Conservation (phyloP, 1,284 basidiomycete genomes). For the Apiotrichum mycotoxinovorans region DNA sequence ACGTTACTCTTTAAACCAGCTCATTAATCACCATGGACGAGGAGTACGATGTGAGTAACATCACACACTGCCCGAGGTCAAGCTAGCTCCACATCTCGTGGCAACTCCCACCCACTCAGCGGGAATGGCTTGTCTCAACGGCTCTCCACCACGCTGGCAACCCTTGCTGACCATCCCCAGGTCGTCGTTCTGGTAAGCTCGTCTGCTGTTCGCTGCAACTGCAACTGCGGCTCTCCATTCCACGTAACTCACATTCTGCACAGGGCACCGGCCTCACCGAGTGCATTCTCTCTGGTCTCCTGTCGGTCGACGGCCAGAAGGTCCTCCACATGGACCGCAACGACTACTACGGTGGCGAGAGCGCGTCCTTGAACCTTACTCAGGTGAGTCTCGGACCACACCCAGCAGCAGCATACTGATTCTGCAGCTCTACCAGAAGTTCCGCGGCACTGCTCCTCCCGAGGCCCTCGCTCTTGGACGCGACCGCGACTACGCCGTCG, state of each 20-base stretch:
- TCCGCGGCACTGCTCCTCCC: slow-evolving; percentile 62
- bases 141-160: not conserved
- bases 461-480: slow-evolving; percentile 68
- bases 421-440: slow-evolving; percentile 88
- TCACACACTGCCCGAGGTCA: not conserved
- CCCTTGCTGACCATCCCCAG: slow-evolving; percentile 51
- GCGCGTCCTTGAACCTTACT: slow-evolving; percentile 93
- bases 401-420: too few relatives aligned
- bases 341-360: slow-evolving; percentile 98
- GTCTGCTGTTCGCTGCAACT: too few relatives aligned
- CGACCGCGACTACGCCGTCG: slow-evolving; percentile 92
- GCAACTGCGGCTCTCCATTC: not conserved
- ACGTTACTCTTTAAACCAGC: slow-evolving; percentile 5
- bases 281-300: slow-evolving; percentile 92
- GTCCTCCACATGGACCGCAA: slow-evolving; percentile 99
- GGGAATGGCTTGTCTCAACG: not conserved
- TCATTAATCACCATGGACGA: slow-evolving; percentile 46
- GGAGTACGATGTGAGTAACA: slow-evolving; percentile 50
- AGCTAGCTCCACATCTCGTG: not conserved
- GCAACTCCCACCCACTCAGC: not conserved
- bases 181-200: slow-evolving; percentile 71
- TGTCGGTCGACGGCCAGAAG: slow-evolving; percentile 99
- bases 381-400: slow-evolving; percentile 69
- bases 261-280: slow-evolving; percentile 92
- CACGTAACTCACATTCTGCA: not conserved